phyloP scores from a whole-genome alignment of 2,329 filamentous ascomycete genomes.

The Simplicillium aogashimaense region DNA sequence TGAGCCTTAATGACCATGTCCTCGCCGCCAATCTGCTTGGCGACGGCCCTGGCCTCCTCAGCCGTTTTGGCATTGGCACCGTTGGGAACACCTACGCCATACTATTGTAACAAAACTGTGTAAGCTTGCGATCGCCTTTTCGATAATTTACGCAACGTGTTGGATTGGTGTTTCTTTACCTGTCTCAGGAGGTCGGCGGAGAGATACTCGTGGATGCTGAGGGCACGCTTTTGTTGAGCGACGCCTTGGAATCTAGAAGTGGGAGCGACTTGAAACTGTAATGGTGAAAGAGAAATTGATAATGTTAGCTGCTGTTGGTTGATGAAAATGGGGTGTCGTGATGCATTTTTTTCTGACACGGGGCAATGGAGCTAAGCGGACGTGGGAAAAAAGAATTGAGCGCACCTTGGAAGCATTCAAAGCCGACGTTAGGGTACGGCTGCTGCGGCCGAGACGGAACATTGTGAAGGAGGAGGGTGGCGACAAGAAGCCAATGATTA shows the following conservation, averaged over 20 bases:
- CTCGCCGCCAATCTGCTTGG: slow-evolving; percentile 82
- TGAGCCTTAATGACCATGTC: slow-evolving; percentile 99
- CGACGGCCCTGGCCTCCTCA: slow-evolving; percentile 83
- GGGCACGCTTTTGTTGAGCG: slow-evolving; percentile 72
- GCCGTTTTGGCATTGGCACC: slow-evolving; percentile 73
- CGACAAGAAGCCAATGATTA: slow-evolving; percentile 1
- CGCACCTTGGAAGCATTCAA: slow-evolving; percentile 68
- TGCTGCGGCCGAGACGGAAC: slow-evolving; percentile 83
- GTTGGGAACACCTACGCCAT: slow-evolving; percentile 88
- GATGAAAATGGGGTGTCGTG: slow-evolving; percentile 2
- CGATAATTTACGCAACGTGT: slow-evolving; percentile 8
- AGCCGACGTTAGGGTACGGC: slow-evolving; percentile 70
- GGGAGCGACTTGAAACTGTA: slow-evolving; percentile 23
- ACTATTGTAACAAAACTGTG: slow-evolving; percentile 40
- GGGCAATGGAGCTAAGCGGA: not conserved
- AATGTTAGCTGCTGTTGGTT: slow-evolving; percentile 1
- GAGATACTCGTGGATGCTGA: slow-evolving; percentile 98
- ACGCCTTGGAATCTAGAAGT: slow-evolving; percentile 51
- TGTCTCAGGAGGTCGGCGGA: slow-evolving; percentile 81
- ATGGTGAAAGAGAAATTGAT: slow-evolving; percentile 8
- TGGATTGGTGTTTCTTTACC: slow-evolving; percentile 30
- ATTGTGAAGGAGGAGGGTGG: slow-evolving; percentile 39
- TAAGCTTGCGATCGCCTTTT: slow-evolving; percentile 8
- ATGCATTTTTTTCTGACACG: slow-evolving; percentile 7
- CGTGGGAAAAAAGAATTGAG: slow-evolving; percentile 12